A percentile compares a stretch with the other conserved stretches of the same genome.
phyloP scores from a whole-genome alignment of 1,284 basidiomycete species.

The Acaromyces ingoldii region DNA sequence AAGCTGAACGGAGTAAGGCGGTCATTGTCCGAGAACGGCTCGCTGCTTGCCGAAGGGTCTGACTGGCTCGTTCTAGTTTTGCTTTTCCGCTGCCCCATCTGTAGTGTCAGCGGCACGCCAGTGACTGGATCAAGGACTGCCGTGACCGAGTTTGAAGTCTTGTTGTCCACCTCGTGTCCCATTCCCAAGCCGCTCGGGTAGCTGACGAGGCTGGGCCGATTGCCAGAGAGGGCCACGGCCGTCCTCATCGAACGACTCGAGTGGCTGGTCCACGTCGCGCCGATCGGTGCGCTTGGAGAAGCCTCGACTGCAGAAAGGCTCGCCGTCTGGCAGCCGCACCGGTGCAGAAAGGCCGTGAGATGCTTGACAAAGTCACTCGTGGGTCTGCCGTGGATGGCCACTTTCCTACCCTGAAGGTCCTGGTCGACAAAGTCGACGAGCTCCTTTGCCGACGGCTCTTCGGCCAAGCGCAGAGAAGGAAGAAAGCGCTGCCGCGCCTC shows the following conservation, averaged over 20 bases:
- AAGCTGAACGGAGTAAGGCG: conserved; percentile 27
- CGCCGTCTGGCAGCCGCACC: conserved; percentile 22
- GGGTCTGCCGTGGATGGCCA: conserved; percentile 24
- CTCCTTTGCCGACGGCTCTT: conserved; percentile 6
- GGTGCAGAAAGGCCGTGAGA: conserved; percentile 12
- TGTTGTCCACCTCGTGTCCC: background rate
- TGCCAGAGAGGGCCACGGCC: conserved; percentile 26
- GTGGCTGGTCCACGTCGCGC: too few relatives aligned
- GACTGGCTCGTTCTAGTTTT: background rate
- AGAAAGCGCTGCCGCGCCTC: conserved; percentile 7
- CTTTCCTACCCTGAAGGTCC: conserved; percentile 23
- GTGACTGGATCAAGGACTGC: conserved; percentile 39
- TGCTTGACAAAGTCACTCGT: conserved; percentile 20
- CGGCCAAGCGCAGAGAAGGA: conserved; percentile 8
- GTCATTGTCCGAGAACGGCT: too few relatives aligned
- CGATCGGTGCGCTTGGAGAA: background rate
- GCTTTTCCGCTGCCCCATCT: conserved; percentile 5
- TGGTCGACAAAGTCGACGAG: conserved; percentile 8
- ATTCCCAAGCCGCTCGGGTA: conserved; percentile 28
- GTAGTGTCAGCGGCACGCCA: conserved; percentile 13
- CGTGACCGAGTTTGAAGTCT: background rate
- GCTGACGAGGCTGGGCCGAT: conserved; percentile 26
- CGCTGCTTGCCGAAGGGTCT: background rate
- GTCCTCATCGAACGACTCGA: conserved; percentile 14
- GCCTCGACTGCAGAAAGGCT: too few relatives aligned